These are phyloP conservation scores for Hypoxylon rickii DNA, from an alignment of 495 filamentous ascomycete species.

Conservation along the genomic window DNA sequence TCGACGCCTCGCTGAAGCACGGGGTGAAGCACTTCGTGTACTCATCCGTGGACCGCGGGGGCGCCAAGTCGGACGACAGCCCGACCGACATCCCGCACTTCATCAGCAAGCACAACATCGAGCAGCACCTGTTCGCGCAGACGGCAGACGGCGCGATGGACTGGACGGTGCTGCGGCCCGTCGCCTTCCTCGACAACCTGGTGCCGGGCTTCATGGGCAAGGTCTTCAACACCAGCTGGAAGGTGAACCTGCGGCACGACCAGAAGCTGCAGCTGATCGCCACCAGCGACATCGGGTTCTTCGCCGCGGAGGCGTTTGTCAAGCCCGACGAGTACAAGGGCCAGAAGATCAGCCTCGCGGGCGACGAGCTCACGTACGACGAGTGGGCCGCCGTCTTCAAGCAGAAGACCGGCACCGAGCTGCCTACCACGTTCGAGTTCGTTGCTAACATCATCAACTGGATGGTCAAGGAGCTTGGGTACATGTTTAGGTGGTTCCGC, in stretches of 20 bases:
- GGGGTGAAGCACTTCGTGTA: conserved; percentile 65
- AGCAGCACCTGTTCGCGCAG: conserved; percentile 55
- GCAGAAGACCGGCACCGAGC: conserved; percentile 48
- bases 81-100: conserved; percentile 66
- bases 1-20: conserved; percentile 59
- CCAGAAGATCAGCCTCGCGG: conserved; percentile 57
- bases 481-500: conserved; percentile 65
- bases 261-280: conserved; percentile 60
- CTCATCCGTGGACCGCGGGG: conserved; percentile 65
- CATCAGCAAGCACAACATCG: conserved; percentile 63
- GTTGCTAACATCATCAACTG: conserved; percentile 41
- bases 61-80: conserved; percentile 52
- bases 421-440: conserved; percentile 51
- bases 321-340: conserved; percentile 46
- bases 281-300: conserved; percentile 61
- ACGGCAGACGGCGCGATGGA: conserved; percentile 49
- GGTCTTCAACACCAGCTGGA: conserved; percentile 55
- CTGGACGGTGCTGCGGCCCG: conserved; percentile 58
- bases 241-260: conserved; percentile 38
- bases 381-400: conserved; percentile 55
- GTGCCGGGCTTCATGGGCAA: conserved; percentile 56
- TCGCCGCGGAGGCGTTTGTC: conserved; percentile 60
- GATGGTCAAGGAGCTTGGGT: conserved; percentile 54
- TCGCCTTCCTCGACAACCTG: conserved; percentile 64
- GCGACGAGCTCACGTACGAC: conserved; percentile 61